Base-by-base conservation (phyloP, 768 basidiomycete species). In the Hysterangium stoloniferum region DNA sequence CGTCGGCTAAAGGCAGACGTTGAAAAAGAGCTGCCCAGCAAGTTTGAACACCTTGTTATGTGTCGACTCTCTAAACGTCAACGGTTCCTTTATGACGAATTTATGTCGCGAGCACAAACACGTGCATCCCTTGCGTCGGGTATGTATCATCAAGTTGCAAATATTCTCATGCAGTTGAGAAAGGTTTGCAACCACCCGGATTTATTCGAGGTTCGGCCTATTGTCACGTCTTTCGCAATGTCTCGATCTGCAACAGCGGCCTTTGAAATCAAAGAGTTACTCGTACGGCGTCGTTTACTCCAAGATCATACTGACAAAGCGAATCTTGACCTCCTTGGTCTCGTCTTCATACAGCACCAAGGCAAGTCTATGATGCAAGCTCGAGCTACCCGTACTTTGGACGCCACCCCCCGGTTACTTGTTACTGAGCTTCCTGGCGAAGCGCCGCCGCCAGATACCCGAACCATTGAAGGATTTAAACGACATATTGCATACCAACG, bases 1-100 rank as follows among this genome's bases (percentile, higher is more conserved):
- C 84, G 96, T 11, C 82, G 96, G n/a, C 75, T 98, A 52, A 98
- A 99, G 65, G 81, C 86, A n/a, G 94, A 98, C 60, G 96, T 99
- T 13, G 93, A 97, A 68, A 91, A 88, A 64, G 86, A 92, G 57
- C 72, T 99, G 4, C 96, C 96, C 0, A 90, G 84, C 68, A 96
- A 96, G 61, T 89, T 78, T 60, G 93, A 95, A 54, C 92, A 96
- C 63, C 77, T 94, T 43, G 79, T 92, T 17, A 74, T 94, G 33
- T 94, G 92, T 58, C 81, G 83, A 11, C 71, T 96, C 13, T 93
- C 91, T 31, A 95, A 93, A 62, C 77, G 92, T 9, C 92, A 96
- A 58, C 83, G 92, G n/a, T 91, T 89, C 62, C 73, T 96, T 17
- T 96, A 96, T 62, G 92, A 96, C 70, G 92, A 95, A 62, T 95